phyloP scores from a whole-genome alignment of 768 basidiomycete species.

The Boletus rex-veris region DNA sequence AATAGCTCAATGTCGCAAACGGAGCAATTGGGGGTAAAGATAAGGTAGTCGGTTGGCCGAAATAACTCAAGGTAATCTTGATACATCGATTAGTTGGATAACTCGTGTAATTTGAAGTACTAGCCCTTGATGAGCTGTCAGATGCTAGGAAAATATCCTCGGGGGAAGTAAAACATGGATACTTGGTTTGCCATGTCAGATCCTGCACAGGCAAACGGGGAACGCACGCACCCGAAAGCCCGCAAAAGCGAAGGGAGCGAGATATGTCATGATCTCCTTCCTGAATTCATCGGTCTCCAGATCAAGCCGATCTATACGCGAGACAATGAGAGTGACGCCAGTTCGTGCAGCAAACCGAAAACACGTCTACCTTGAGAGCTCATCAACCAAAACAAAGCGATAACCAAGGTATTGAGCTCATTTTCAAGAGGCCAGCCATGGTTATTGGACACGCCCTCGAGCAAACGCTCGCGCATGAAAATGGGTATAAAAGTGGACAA shows the following conservation, averaged over 20 bases:
- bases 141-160: conserved; percentile 32
- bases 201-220: not conserved
- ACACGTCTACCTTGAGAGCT: conserved; percentile 29
- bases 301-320: conserved; percentile 17
- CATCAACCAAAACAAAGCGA: conserved; percentile 48
- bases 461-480: conserved; percentile 40
- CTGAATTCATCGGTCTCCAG: conserved; percentile 35
- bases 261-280: conserved; percentile 33
- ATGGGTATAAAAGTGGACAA: conserved; percentile 39
- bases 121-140: conserved; percentile 9
- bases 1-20: conserved; percentile 48
- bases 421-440: conserved; percentile 50
- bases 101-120: conserved; percentile 21
- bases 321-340: not conserved
- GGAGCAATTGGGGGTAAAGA: conserved; percentile 42
- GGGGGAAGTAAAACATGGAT: conserved; percentile 39
- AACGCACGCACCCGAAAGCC: conserved; percentile 44
- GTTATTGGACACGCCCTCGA: conserved; percentile 36
- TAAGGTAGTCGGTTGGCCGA: conserved; percentile 36
- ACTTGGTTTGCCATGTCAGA: conserved; percentile 17
- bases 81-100: conserved; percentile 32
- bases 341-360: not conserved
- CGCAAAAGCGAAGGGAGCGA: conserved; percentile 47
- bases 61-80: conserved; percentile 38
- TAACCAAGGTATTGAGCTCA: conserved; percentile 42